Percentiles rank a stretch among this genome's conserved stretches.
phyloP scores from a whole-genome alignment of 805 yeast species.

The Barnettozyma pratensis region DNA sequence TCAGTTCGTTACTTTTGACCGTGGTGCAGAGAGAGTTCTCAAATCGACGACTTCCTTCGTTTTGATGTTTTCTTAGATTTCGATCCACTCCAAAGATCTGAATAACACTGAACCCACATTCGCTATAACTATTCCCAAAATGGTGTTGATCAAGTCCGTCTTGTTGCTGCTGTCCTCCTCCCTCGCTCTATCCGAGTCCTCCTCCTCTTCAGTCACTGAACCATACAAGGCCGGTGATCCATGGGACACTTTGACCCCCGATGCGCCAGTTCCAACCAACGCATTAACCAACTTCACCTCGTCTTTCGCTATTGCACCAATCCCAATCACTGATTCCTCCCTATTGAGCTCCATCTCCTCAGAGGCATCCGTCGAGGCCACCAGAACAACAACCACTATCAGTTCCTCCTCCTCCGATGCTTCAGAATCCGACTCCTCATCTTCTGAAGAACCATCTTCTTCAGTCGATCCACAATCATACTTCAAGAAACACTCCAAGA shows the following conservation, averaged over 20 bases:
- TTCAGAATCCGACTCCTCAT: not conserved
- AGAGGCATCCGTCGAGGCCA: slow-evolving; percentile 25
- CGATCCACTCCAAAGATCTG: not conserved
- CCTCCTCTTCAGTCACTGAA: not conserved
- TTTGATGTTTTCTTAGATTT: not conserved
- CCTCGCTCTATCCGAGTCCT: not conserved
- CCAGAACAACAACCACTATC: slow-evolving; percentile 18
- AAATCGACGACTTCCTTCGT: not conserved
- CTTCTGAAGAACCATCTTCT: slow-evolving; percentile 2
- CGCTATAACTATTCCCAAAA: not conserved
- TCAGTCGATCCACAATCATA: not conserved
- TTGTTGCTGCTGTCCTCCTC: not conserved
- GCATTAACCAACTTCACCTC: slow-evolving; percentile 37
- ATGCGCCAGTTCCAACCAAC: slow-evolving; percentile 38
- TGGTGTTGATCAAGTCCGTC: not conserved
- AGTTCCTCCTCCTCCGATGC: slow-evolving; percentile 1
- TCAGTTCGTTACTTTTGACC: too few species aligned
- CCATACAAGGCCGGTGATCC: not conserved
- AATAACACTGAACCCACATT: not conserved
- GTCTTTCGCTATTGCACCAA: slow-evolving; percentile 36
- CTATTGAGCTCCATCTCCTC: slow-evolving; percentile 23
- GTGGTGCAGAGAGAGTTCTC: not conserved
- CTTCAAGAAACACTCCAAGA: not conserved
- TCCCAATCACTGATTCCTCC: slow-evolving; percentile 16
- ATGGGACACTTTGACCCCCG: slow-evolving; percentile 18